Base-by-base conservation (phyloP, 2,329 filamentous ascomycete species). In the Fusarium coicis region DNA sequence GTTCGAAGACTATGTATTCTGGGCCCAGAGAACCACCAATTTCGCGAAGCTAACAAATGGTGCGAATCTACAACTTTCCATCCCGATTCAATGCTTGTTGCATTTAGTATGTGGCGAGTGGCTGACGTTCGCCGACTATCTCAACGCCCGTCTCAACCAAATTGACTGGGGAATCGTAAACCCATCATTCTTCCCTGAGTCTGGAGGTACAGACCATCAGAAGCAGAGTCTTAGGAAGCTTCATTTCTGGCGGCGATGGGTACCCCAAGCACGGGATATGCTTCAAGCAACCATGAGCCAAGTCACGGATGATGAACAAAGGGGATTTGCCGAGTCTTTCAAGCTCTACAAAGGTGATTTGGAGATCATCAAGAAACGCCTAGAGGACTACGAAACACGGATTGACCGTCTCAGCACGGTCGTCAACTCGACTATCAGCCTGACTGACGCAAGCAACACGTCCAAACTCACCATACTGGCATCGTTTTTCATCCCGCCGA, bases 101-200 rank as follows among this genome's bases (percentile, higher is more conserved):
- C 57, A 60, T 2, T 19, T 60, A 1, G 57, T 43, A 7, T 54
- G 57, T 16, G 47, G 46, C 12, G 57, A 60, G 18, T 60, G 57
- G 57, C 37, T 60, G 2, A 54, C 28, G 0, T 60, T 54, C 10
- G 47, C 57, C 1, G 57, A 60, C 37, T 60, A 60, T 21, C 36
- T 60, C 7, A 60, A 60, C 5, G 32, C 57, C 0, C 57, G 57
- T 2, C 47, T 60, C 7, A 60, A 54, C 14, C 57, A 60, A 5
- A 60, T 60, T 7, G 57, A 60, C 37, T 60, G 57, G 57, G 57
- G 37, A 19, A 60, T 60, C 10, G 21, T 21, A 2, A 53, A 28
- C 4, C 57, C 57, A 4, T 42, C 57, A 21, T 60, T 60, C 47
- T 54, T 60, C 18, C 57, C 57, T 1, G 37, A 43, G 10, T 39